These are phyloP conservation scores for Kregervanrija delftensis DNA, from an alignment of 805 yeast genomes.

Conservation along the genomic window DNA sequence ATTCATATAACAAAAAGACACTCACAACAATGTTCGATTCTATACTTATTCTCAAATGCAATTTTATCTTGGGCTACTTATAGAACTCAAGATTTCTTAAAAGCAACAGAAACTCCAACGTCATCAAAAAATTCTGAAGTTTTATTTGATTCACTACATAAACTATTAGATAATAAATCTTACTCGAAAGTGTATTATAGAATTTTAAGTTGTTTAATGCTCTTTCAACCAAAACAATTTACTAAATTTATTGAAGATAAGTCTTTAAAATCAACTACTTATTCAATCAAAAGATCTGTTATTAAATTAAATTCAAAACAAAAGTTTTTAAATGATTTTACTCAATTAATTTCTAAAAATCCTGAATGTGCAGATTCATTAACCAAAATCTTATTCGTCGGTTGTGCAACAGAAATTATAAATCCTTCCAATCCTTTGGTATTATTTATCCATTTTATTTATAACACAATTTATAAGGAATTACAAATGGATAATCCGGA, in stretches of 20 bases:
- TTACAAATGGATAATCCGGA: slow-evolving; percentile 25
- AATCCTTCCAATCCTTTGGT: slow-evolving; percentile 24
- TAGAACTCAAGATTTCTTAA: slow-evolving; percentile 39
- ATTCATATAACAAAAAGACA: slow-evolving; percentile 33
- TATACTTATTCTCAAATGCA: slow-evolving; percentile 40
- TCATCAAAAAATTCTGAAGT: slow-evolving; percentile 24
- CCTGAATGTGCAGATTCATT: slow-evolving; percentile 26
- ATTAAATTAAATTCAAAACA: slow-evolving; percentile 15
- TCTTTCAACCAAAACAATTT: slow-evolving; percentile 27
- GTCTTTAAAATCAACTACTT: slow-evolving; percentile 15
- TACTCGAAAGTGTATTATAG: slow-evolving; percentile 24
- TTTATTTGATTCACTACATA: slow-evolving; percentile 30
- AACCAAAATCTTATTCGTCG: slow-evolving; percentile 27
- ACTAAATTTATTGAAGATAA: slow-evolving; percentile 20
- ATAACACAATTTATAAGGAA: slow-evolving; percentile 18
- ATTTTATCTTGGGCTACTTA: slow-evolving; percentile 44
- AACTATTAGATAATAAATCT: slow-evolving; percentile 23
- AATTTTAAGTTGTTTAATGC: slow-evolving; percentile 28
- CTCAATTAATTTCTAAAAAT: slow-evolving; percentile 14
- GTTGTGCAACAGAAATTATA: slow-evolving; percentile 22
- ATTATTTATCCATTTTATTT: slow-evolving; percentile 21
- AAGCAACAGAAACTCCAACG: slow-evolving; percentile 10
- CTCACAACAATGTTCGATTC: slow-evolving; percentile 38
- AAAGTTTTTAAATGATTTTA: slow-evolving; percentile 21
- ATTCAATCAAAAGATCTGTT: slow-evolving; percentile 19